Conservation (phyloP, 768 basidiomycete species). For the Suillus tomentosus region DNA sequence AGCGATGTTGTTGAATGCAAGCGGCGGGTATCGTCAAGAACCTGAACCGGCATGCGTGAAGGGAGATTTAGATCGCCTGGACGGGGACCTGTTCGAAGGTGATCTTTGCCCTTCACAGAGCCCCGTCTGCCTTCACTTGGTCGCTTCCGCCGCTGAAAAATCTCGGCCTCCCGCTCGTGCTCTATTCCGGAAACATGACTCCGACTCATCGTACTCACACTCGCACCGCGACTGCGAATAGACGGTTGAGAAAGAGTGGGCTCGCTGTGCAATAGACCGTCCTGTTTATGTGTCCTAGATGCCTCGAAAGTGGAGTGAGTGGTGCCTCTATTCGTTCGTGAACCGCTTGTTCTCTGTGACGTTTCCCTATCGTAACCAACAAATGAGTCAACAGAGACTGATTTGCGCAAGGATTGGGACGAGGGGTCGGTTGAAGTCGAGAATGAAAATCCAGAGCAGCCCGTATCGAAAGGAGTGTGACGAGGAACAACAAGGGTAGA, state of each 20-base stretch:
- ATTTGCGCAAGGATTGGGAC: constrained; percentile 58
- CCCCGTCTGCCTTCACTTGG: constrained; percentile 44
- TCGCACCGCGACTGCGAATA: constrained; percentile 55
- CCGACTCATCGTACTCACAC: constrained; percentile 51
- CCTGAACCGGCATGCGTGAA: constrained; percentile 46
- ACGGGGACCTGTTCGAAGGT: constrained; percentile 43
- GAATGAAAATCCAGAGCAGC: constrained; percentile 7
- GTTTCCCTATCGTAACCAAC: constrained; percentile 46
- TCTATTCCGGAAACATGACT: constrained; percentile 39
- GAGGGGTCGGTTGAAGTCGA: constrained; percentile 25
- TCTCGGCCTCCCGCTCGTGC: constrained; percentile 56
- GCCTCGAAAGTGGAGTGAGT: constrained; percentile 38
- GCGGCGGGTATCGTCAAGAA: constrained; percentile 41
- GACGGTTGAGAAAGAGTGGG: constrained; percentile 34
- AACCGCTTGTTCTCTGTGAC: constrained; percentile 28
- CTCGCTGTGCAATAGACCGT: constrained; percentile 29
- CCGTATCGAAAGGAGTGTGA: constrained; percentile 6
- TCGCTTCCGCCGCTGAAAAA: constrained; percentile 45
- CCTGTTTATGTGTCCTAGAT: constrained; percentile 34
- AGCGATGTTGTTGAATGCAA: constrained; percentile 42
- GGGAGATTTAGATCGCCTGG: constrained; percentile 67
- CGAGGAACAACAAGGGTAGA: constrained; percentile 35
- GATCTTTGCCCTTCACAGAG: constrained; percentile 52
- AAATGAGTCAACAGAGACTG: constrained; percentile 79
- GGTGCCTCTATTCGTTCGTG: constrained; percentile 42